Evolutionary conservation across 768 basidiomycete species (phyloP).

Genomic region (Mycena filopes): DNA sequence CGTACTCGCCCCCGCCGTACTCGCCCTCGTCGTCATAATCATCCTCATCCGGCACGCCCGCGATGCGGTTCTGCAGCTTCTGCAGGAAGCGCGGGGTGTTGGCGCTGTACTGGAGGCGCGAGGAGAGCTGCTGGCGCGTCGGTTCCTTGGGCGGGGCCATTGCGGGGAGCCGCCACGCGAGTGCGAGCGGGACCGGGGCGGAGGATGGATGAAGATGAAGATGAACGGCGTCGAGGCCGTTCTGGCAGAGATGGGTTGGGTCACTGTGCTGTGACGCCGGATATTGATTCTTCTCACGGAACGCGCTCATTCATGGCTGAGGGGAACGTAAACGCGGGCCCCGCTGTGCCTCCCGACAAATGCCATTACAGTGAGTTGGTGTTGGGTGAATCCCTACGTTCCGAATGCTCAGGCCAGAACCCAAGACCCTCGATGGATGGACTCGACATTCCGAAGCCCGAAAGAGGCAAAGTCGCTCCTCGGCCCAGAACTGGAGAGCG

Average conservation of each 20-base stretch:
- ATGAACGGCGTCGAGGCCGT: too few relatives aligned
- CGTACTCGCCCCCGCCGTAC: constrained; percentile 62
- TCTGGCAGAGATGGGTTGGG: too few relatives aligned
- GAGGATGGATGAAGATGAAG: too few relatives aligned
- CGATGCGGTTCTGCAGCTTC: constrained; percentile 70
- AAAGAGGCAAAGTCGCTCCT: constrained; percentile 19
- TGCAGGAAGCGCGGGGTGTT: constrained; percentile 55
- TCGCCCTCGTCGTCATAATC: constrained; percentile 61
- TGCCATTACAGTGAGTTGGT: constrained; percentile 14
- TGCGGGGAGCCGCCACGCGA: too few relatives aligned
- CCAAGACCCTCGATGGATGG: constrained; percentile 20
- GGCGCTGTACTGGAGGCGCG: constrained; percentile 71
- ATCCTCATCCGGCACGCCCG: constrained; percentile 61
- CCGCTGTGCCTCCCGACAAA: not conserved
- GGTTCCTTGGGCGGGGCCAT: constrained; percentile 69
- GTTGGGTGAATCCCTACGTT: too few relatives aligned
- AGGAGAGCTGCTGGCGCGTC: constrained; percentile 76
- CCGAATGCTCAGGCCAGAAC: too few relatives aligned
- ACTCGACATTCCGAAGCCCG: constrained; percentile 14
- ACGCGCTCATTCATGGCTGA: too few relatives aligned
- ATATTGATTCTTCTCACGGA: too few relatives aligned
- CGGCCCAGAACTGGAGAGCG: constrained; percentile 24
- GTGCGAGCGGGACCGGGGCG: too few relatives aligned
- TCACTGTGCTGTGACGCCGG: too few relatives aligned
- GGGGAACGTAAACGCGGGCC: too few relatives aligned